phyloP scores from a whole-genome alignment of 2,329 filamentous ascomycete species.

The Xylariaceae sp. region DNA sequence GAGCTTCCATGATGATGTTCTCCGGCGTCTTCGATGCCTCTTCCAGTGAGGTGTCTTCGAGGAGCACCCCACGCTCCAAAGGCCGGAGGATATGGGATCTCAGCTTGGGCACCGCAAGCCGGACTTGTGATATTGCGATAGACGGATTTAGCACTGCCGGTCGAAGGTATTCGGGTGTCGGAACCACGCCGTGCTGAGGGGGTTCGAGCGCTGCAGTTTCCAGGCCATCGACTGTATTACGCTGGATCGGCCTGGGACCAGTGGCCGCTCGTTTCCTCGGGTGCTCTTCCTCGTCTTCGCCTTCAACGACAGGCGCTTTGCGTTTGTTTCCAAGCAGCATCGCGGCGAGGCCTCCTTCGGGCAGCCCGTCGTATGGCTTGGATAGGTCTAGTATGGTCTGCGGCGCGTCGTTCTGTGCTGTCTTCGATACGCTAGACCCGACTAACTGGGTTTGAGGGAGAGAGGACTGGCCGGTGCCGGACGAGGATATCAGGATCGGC shows the following conservation, averaged over 20 bases:
- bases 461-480: slow-evolving; percentile 79
- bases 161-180: slow-evolving; percentile 76
- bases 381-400: slow-evolving; percentile 84
- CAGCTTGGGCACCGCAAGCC: slow-evolving; percentile 82
- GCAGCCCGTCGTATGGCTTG: slow-evolving; percentile 88
- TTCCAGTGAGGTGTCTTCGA: slow-evolving; percentile 48
- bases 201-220: slow-evolving; percentile 65
- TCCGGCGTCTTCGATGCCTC: slow-evolving; percentile 59
- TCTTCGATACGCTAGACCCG: slow-evolving; percentile 62
- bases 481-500: slow-evolving; percentile 84
- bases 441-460: slow-evolving; percentile 84
- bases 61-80: slow-evolving; percentile 61
- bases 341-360: slow-evolving; percentile 78
- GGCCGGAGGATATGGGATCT: slow-evolving; percentile 77
- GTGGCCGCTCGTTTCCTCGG: slow-evolving; percentile 49
- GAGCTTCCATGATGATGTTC: slow-evolving; percentile 79
- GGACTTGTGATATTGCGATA: slow-evolving; percentile 73
- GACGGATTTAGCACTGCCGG: slow-evolving; percentile 82
- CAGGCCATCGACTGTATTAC: slow-evolving; percentile 71
- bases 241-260: slow-evolving; percentile 68
- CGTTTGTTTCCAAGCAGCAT: slow-evolving; percentile 92
- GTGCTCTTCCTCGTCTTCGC: slow-evolving; percentile 66
- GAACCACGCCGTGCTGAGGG: slow-evolving; percentile 54
- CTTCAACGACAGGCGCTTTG: slow-evolving; percentile 68
- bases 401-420: slow-evolving; percentile 63